Evolutionary conservation across 805 yeast genomes (phyloP).

Genomic region (Ogataea neopini): DNA sequence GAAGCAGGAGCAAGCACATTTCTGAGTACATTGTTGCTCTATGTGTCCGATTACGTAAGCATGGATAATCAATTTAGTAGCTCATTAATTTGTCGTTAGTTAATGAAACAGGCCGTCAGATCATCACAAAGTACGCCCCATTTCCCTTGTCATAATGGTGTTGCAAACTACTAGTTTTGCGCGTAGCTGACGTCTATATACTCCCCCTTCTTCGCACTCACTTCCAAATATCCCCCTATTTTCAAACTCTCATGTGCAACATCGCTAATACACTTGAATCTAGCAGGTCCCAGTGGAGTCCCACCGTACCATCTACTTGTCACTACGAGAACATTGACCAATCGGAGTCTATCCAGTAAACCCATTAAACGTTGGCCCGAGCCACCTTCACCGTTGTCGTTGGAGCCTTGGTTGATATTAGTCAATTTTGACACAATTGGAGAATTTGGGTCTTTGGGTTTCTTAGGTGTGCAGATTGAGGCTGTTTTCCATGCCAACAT

Average conservation of each 20-base stretch:
- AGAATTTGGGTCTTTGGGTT: not conserved
- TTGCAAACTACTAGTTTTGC: too few species aligned
- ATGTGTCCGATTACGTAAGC: too few species aligned
- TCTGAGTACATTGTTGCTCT: too few species aligned
- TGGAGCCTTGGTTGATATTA: conserved; percentile 53
- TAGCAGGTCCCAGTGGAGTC: conserved; percentile 63
- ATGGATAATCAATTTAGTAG: too few species aligned
- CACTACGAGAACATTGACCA: conserved; percentile 59
- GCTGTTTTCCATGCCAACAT: conserved; percentile 76
- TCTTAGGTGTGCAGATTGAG: conserved; percentile 8
- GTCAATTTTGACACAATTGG: conserved; percentile 20
- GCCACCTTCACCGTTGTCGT: conserved; percentile 75
- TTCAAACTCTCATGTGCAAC: conserved; percentile 54
- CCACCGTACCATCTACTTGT: conserved; percentile 88
- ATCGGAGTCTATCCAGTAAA: conserved; percentile 48
- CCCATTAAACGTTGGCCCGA: conserved; percentile 64
- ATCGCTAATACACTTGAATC: conserved; percentile 67
- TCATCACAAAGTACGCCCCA: too few species aligned
- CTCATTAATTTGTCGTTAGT: too few species aligned
- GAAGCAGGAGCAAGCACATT: too few species aligned
- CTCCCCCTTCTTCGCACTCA: conserved; percentile 1
- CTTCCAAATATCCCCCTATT: conserved; percentile 35
- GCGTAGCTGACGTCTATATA: conserved; percentile 3
- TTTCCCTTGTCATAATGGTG: too few species aligned
- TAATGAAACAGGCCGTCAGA: too few species aligned